Evolutionary conservation across 163 green algal species (phyloP).

Genomic region (Scenedesmus sp.): DNA sequence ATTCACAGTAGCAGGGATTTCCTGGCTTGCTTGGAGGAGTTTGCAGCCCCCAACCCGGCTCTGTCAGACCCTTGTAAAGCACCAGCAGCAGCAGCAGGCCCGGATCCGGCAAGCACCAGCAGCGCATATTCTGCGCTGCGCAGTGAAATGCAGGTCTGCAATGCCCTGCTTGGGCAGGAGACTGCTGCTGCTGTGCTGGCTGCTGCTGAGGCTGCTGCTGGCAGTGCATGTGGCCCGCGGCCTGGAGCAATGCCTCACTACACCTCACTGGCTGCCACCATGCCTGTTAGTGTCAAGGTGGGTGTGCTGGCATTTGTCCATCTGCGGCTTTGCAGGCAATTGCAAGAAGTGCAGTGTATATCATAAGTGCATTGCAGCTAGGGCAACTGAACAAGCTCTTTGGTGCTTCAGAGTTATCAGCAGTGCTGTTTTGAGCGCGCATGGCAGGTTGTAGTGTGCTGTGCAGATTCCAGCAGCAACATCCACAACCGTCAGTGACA

Average conservation of each 20-base stretch:
- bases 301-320: neutral
- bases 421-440: too few relatives aligned
- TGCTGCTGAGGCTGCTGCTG: neutral
- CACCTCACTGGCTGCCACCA: neutral
- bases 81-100: neutral
- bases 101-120: neutral
- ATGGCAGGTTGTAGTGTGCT: too few relatives aligned
- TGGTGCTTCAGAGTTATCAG: too few relatives aligned
- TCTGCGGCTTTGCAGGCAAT: too few relatives aligned
- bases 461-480: too few relatives aligned
- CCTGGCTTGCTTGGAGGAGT: neutral
- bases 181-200: constrained; percentile 8
- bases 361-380: too few relatives aligned
- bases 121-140: neutral
- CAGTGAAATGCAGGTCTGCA: neutral
- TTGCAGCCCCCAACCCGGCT: neutral
- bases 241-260: neutral
- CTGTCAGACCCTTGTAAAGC: neutral
- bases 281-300: neutral
- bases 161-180: neutral
- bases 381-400: too few relatives aligned
- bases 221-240: neutral
- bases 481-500: too few relatives aligned
- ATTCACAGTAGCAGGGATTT: neutral
- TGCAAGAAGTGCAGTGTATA: too few relatives aligned